These are phyloP conservation scores for Helianthus annuus DNA, from an alignment of 129 eudicot species.

Conservation along the genomic window HanXRQr2.0-SUNRISE NC_035447.2:80202257-80202756, in stretches of 20 bases:
- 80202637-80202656: no score
- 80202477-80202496: slow-evolving; percentile 67
- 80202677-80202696: no score
- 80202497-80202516: slow-evolving; percentile 79
- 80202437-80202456: slow-evolving; percentile 52
- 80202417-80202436: slow-evolving; percentile 49
- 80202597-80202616: no score
- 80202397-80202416: slow-evolving; percentile 63
- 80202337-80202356: slow-evolving; percentile 75
- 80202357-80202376: slow-evolving; percentile 92
- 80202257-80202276: slow-evolving; percentile 16
- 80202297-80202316: slow-evolving; percentile 49
- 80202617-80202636: no score
- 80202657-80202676: no score
- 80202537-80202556: not conserved
- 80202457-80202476: slow-evolving; percentile 74
- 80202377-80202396: slow-evolving; percentile 76
- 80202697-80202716: no score
- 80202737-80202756: no score
- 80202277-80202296: slow-evolving; percentile 79
- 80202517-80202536: slow-evolving; percentile 28
- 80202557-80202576: not conserved
- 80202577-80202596: no score
- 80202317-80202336: slow-evolving; percentile 54
- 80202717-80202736: no score